phyloP scores from a whole-genome alignment of 768 basidiomycete species.

The Tylopilus intermedius region DNA sequence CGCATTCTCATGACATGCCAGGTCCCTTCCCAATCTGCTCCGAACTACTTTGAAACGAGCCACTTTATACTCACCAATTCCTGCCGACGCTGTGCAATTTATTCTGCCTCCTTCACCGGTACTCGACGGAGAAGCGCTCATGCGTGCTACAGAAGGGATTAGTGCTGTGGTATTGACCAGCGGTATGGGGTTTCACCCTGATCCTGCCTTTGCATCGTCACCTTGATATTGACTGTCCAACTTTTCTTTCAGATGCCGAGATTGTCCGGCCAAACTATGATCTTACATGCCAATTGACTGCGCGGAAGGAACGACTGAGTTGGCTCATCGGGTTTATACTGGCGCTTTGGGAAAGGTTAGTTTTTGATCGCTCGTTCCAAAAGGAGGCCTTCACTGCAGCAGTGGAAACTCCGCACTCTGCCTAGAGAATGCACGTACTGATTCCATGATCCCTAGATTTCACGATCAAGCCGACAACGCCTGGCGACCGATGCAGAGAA shows the following conservation, averaged over 20 bases:
- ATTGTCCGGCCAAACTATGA: constrained; percentile 75
- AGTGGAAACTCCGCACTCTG: no score
- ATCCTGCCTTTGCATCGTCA: not conserved
- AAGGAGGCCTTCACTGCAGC: no score
- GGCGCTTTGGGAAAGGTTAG: constrained; percentile 68
- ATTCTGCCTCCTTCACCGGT: constrained; percentile 65
- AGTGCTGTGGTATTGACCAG: constrained; percentile 69
- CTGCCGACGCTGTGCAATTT: constrained; percentile 76
- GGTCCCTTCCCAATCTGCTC: constrained; percentile 61
- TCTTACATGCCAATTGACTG: constrained; percentile 68
- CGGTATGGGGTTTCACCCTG: constrained; percentile 37
- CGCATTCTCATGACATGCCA: constrained; percentile 8
- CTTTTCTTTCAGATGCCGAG: constrained; percentile 45
- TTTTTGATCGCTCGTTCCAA: not conserved
- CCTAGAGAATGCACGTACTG: not conserved
- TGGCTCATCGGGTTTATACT: constrained; percentile 88
- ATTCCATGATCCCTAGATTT: constrained; percentile 49
- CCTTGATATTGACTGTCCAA: not conserved
- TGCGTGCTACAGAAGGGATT: constrained; percentile 74
- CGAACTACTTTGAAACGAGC: constrained; percentile 81
- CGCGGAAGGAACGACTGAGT: constrained; percentile 68
- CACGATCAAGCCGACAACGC: constrained; percentile 69
- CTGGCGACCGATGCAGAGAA: constrained; percentile 84
- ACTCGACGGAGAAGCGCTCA: constrained; percentile 71
- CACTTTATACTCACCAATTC: constrained; percentile 68